phyloP scores from a whole-genome alignment of 495 filamentous ascomycete species.

The Durotheca rogersii region DNA sequence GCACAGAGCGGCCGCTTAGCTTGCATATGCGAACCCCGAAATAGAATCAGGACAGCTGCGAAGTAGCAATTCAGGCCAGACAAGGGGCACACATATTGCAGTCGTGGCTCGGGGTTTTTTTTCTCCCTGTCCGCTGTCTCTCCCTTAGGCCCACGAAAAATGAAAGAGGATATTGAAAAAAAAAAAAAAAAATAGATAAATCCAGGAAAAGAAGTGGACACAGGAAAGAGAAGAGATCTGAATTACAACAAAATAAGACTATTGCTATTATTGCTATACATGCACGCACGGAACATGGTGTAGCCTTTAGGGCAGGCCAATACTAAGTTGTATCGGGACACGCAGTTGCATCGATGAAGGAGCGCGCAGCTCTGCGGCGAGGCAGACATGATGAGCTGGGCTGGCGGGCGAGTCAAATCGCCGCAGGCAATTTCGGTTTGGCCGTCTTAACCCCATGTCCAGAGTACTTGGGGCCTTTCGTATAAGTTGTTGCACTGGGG shows the following conservation, averaged over 20 bases:
- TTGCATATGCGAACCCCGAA: constrained; percentile 18
- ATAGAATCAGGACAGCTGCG: constrained; percentile 28
- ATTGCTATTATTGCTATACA: no score
- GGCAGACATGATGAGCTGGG: constrained; percentile 10
- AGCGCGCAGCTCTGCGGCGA: constrained; percentile 28
- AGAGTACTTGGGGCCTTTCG: constrained; percentile 3
- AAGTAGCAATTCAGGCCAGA: constrained; percentile 7
- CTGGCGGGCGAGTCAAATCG: constrained; percentile 16
- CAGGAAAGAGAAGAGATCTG: no score
- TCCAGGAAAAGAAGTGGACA: no score
- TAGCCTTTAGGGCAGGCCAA: no score
- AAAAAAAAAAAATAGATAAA: background rate
- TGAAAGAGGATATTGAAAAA: no score
- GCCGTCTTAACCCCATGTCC: constrained; percentile 22
- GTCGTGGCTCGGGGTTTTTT: no score
- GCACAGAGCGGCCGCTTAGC: constrained; percentile 12
- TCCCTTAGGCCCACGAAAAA: no score
- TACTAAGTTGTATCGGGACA: constrained; percentile 21
- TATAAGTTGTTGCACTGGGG: constrained; percentile 5
- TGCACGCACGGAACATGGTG: no score
- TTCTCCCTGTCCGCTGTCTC: no score
- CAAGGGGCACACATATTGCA: constrained; percentile 13
- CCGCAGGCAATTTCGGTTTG: constrained; percentile 12
- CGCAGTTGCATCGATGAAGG: constrained; percentile 16
- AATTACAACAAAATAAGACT: no score